A percentile compares a stretch with the other conserved stretches of the same genome.
Conservation (phyloP, 2,329 filamentous ascomycete genomes). For the Botrytis galanthina region DNA sequence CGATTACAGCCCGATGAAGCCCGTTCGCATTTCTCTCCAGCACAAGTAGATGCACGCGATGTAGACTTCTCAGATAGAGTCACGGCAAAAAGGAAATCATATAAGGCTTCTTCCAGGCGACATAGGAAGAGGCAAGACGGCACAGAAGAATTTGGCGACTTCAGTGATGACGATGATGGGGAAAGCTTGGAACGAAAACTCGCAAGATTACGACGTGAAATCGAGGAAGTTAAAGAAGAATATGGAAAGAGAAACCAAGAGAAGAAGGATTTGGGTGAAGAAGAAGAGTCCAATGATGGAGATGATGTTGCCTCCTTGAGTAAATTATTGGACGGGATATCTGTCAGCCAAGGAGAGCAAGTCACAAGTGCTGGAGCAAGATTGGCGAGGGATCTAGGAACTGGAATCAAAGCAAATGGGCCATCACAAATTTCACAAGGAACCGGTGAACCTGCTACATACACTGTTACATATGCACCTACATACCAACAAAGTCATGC, state of each 20-base stretch:
- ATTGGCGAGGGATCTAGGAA: slow-evolving; percentile 35
- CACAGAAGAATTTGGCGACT: slow-evolving; percentile 66
- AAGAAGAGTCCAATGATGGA: slow-evolving; percentile 42
- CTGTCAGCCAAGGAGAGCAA: slow-evolving; percentile 33
- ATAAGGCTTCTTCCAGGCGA: slow-evolving; percentile 69
- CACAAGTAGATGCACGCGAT: slow-evolving; percentile 70
- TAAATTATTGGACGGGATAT: slow-evolving; percentile 67
- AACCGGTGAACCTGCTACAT: slow-evolving; percentile 47
- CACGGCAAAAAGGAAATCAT: slow-evolving; percentile 76
- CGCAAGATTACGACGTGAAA: slow-evolving; percentile 76
- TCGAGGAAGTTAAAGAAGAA: slow-evolving; percentile 66
- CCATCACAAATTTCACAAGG: slow-evolving; percentile 29
- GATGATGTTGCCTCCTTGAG: slow-evolving; percentile 67
- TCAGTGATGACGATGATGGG: slow-evolving; percentile 73
- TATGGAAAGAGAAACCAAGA: slow-evolving; percentile 54
- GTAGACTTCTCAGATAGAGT: slow-evolving; percentile 91
- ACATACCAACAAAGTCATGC: slow-evolving; percentile 67
- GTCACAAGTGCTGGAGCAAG: slow-evolving; percentile 28
- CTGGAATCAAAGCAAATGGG: slow-evolving; percentile 34
- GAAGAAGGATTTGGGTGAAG: slow-evolving; percentile 43
- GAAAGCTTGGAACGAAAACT: slow-evolving; percentile 77
- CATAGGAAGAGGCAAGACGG: slow-evolving; percentile 62
- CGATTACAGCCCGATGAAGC: slow-evolving; percentile 76
- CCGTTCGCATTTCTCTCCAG: slow-evolving; percentile 72
- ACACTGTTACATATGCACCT: slow-evolving; percentile 63